A percentile compares a stretch with the other conserved stretches of the same genome.
Evolutionary conservation across 768 basidiomycete species (phyloP).

Genomic region (Mrakia hoshinonis): DNA sequence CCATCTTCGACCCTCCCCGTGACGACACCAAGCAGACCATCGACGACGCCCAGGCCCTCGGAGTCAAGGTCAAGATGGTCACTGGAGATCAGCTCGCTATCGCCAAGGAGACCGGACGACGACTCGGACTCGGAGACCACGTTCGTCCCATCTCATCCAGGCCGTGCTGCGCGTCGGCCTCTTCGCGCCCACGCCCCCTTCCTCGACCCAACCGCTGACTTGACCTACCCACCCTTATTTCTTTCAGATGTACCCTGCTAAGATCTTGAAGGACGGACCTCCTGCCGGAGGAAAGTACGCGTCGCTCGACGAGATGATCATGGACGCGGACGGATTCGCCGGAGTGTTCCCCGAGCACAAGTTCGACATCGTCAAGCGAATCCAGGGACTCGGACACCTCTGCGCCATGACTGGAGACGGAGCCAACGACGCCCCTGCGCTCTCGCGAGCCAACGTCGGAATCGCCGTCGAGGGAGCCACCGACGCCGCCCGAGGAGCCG

Average conservation of each 20-base stretch:
- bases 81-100: constrained; percentile 99
- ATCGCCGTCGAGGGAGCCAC: constrained; percentile 99
- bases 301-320: constrained; percentile 91
- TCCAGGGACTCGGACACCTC: constrained; percentile 67
- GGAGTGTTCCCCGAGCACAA: constrained; percentile 99
- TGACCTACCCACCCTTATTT: too few species aligned
- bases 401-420: constrained; percentile 97
- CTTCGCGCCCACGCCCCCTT: too few species aligned
- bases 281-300: constrained; percentile 72
- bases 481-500: constrained; percentile 95
- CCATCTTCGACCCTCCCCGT: constrained; percentile 96
- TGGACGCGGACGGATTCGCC: constrained; percentile 98
- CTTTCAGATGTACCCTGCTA: constrained; percentile 84
- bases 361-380: constrained; percentile 98
- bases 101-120: constrained; percentile 96
- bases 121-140: constrained; percentile 95
- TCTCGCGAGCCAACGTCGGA: constrained; percentile 98
- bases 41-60: constrained; percentile 88
- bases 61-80: constrained; percentile 99
- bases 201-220: too few species aligned
- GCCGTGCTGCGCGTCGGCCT: too few species aligned
- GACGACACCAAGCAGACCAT: constrained; percentile 98
- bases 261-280: constrained; percentile 97
- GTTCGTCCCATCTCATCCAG: too few species aligned
- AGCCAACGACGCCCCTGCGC: constrained; percentile 95